These are phyloP conservation scores for Annulohypoxylon nitens DNA, from an alignment of 495 filamentous ascomycete species.

Conservation along the genomic window DNA sequence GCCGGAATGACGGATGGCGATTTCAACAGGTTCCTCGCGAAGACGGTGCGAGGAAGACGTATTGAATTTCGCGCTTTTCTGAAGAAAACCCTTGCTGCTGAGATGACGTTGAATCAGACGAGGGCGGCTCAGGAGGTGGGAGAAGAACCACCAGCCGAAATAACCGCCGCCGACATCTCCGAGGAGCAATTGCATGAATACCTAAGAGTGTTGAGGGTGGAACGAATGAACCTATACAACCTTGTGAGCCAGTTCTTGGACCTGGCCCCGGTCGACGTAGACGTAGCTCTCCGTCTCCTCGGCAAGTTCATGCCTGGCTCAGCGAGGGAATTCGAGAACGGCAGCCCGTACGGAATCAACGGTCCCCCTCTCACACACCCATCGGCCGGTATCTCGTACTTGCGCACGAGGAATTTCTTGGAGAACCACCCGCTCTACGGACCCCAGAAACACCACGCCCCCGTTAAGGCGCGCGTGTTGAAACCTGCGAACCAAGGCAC, in stretches of 20 bases:
- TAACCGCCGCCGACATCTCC: slow-evolving; percentile 60
- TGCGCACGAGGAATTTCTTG: slow-evolving; percentile 75
- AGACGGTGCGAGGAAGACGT: slow-evolving; percentile 70
- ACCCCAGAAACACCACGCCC: slow-evolving; percentile 72
- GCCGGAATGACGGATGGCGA: slow-evolving; percentile 78
- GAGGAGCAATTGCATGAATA: slow-evolving; percentile 72
- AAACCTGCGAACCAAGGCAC: slow-evolving; percentile 48
- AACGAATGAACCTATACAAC: slow-evolving; percentile 60
- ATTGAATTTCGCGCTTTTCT: slow-evolving; percentile 73
- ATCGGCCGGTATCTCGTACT: slow-evolving; percentile 88
- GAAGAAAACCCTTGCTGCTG: slow-evolving; percentile 57
- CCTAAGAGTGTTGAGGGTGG: slow-evolving; percentile 69
- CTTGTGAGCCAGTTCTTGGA: slow-evolving; percentile 69
- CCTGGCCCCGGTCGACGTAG: slow-evolving; percentile 56
- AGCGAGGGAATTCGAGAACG: slow-evolving; percentile 22
- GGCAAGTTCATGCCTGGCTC: slow-evolving; percentile 40
- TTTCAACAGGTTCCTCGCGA: slow-evolving; percentile 75
- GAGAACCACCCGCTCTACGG: slow-evolving; percentile 88
- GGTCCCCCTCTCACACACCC: slow-evolving; percentile 90
- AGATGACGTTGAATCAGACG: slow-evolving; percentile 65
- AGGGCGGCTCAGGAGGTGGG: slow-evolving; percentile 47
- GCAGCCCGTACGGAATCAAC: slow-evolving; percentile 65
- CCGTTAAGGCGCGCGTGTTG: slow-evolving; percentile 78
- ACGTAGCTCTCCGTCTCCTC: slow-evolving; percentile 4
- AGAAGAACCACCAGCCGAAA: slow-evolving; percentile 34